Conservation (phyloP, 345 rosid genomes). For the Syzygium oleosum region DNA sequence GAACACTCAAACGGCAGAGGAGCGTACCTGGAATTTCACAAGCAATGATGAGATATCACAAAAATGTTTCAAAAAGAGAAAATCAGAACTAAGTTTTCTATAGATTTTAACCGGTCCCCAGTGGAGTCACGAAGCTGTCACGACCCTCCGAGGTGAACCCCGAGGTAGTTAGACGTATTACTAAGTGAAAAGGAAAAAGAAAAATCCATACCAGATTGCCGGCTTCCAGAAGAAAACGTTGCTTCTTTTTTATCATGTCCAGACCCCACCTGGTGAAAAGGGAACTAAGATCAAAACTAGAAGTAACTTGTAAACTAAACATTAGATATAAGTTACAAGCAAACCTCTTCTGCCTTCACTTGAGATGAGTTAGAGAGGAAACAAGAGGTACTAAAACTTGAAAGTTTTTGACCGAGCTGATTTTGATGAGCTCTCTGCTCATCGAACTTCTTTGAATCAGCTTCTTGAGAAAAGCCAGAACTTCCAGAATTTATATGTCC, state of each 20-base stretch:
- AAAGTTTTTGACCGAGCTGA: constrained; percentile 23
- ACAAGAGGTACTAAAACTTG: constrained; percentile 27
- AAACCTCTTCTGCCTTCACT: constrained; percentile 70
- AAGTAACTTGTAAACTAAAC: background rate
- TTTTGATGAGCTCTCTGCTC: constrained; percentile 31
- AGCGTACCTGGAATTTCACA: background rate
- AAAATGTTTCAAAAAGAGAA: background rate
- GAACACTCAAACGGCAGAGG: background rate
- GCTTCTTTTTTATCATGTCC: background rate
- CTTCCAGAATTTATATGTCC: constrained; percentile 17
- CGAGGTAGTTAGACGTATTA: background rate
- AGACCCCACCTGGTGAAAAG: background rate
- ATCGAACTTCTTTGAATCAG: constrained; percentile 33
- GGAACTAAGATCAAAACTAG: background rate
- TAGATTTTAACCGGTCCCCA: background rate
- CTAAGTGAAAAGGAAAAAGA: background rate
- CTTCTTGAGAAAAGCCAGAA: constrained; percentile 25
- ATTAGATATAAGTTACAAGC: constrained; percentile 5
- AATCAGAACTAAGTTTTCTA: background rate
- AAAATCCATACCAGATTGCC: background rate
- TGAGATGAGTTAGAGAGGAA: constrained; percentile 30
- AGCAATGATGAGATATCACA: background rate
- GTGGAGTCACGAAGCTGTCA: background rate
- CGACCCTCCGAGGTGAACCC: background rate
- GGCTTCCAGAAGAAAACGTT: background rate